These are phyloP conservation scores for Verticillium tricorpus DNA, from an alignment of 2,329 filamentous ascomycete genomes.

Conservation along the genomic window DNA sequence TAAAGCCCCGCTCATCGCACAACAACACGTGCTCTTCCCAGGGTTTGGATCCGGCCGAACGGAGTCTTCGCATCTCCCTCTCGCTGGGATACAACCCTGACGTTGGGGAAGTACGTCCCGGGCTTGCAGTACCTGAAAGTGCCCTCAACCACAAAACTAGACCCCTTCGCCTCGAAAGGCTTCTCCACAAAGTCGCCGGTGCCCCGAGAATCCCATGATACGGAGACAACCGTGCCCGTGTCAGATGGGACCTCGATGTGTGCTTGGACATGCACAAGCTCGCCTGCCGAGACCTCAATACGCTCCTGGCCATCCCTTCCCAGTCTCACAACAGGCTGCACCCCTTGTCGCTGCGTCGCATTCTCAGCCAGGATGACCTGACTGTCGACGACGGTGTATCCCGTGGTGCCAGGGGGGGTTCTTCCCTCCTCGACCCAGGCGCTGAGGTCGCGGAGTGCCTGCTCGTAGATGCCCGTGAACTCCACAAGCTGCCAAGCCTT, in stretches of 20 bases:
- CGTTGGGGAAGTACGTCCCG: background rate
- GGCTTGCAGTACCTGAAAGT: background rate
- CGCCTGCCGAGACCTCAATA: background rate
- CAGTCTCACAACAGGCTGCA: slow-evolving; percentile 13
- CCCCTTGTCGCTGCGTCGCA: slow-evolving; percentile 10
- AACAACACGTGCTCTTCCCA: background rate
- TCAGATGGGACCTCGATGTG: slow-evolving; percentile 3
- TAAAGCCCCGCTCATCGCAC: background rate
- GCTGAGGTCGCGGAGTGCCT: slow-evolving; percentile 15
- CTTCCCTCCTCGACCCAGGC: slow-evolving; percentile 14
- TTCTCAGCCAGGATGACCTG: slow-evolving; percentile 8
- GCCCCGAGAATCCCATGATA: slow-evolving; percentile 14
- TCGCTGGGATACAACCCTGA: background rate
- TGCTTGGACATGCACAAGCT: slow-evolving; percentile 2
- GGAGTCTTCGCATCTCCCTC: background rate
- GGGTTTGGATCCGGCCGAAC: background rate
- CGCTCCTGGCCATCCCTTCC: background rate
- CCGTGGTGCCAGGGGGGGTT: slow-evolving; percentile 6
- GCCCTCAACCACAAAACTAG: background rate
- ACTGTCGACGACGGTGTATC: slow-evolving; percentile 6
- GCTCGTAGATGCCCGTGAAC: slow-evolving; percentile 12
- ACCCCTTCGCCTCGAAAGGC: background rate
- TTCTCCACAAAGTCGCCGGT: background rate
- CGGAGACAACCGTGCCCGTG: slow-evolving; percentile 9
- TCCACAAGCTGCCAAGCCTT: slow-evolving; percentile 5